Percentiles rank a stretch among this genome's conserved stretches.
Evolutionary conservation across 768 basidiomycete species (phyloP).

Genomic region (Boletus pseudopeckii): DNA sequence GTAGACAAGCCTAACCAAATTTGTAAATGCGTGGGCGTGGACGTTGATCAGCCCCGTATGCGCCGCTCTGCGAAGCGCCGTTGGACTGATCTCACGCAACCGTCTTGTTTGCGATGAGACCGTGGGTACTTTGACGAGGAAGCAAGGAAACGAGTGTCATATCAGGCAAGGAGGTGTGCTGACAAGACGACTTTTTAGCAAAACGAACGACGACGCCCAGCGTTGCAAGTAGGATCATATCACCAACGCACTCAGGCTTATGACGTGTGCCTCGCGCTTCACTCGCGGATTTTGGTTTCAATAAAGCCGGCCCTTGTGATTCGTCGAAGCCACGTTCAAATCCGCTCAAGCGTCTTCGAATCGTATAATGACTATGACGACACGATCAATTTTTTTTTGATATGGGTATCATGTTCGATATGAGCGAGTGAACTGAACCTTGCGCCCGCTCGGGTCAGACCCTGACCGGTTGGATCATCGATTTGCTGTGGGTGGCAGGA

Average conservation of each 20-base stretch:
- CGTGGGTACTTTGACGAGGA: neutral
- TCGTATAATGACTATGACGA: neutral
- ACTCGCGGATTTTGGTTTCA: neutral
- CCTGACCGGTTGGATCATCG: neutral
- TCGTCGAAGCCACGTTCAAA: neutral
- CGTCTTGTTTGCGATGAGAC: neutral
- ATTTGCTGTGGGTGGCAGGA: neutral
- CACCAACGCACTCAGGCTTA: neutral
- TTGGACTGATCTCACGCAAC: neutral
- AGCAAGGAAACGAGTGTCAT: neutral
- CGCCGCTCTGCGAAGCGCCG: neutral
- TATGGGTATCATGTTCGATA: neutral
- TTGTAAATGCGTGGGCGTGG: neutral
- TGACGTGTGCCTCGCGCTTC: neutral
- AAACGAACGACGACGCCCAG: neutral
- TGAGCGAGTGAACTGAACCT: slow-evolving; percentile 2
- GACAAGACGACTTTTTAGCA: neutral
- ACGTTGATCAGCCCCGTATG: neutral
- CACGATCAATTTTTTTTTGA: neutral
- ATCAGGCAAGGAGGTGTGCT: neutral
- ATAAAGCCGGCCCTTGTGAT: neutral
- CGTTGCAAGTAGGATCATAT: neutral
- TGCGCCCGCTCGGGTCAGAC: neutral
- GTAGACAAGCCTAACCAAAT: neutral
- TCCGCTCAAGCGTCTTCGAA: neutral